These are phyloP conservation scores for Abelmoschus esculentus DNA, from an alignment of 345 rosid genomes.

Conservation along the genomic window DNA sequence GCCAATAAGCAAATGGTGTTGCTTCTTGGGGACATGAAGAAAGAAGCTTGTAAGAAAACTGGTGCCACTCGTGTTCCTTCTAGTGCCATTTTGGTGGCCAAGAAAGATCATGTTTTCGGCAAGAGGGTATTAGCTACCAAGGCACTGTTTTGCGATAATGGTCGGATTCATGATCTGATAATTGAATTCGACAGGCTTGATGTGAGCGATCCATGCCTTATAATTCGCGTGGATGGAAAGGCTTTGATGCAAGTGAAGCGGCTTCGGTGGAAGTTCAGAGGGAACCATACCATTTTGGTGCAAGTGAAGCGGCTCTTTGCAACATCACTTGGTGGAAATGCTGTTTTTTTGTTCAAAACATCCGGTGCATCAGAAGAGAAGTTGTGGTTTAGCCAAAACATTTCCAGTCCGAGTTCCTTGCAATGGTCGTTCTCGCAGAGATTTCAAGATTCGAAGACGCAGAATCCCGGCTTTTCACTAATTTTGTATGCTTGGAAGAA, in stretches of 20 bases:
- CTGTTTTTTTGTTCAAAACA: constrained; percentile 91
- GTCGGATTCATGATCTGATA: constrained; percentile 53
- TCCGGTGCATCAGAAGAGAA: constrained; percentile 69
- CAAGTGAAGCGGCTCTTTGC: constrained; percentile 88
- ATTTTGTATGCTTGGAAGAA: constrained; percentile 87
- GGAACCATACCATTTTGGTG: constrained; percentile 66
- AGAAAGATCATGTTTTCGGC: constrained; percentile 77
- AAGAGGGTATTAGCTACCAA: constrained; percentile 59
- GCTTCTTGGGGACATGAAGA: constrained; percentile 86
- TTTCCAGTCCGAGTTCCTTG: constrained; percentile 39
- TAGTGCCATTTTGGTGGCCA: constrained; percentile 47
- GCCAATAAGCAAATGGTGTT: constrained; percentile 67
- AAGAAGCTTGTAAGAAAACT: constrained; percentile 78
- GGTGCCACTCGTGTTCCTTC: constrained; percentile 34
- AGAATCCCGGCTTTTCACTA: constrained; percentile 67
- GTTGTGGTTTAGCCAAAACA: constrained; percentile 50
- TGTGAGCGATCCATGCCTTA: constrained; percentile 57
- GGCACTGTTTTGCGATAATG: constrained; percentile 64
- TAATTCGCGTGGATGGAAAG: constrained; percentile 69
- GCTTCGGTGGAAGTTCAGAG: constrained; percentile 82
- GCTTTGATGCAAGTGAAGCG: constrained; percentile 70
- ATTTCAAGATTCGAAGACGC: constrained; percentile 50
- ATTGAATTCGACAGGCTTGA: constrained; percentile 58
- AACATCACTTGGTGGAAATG: constrained; percentile 59
- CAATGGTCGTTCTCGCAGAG: constrained; percentile 60